Evolutionary conservation across 192 early-diverging fungal species (phyloP).

Genomic region (Gonapodya prolifera): DNA sequence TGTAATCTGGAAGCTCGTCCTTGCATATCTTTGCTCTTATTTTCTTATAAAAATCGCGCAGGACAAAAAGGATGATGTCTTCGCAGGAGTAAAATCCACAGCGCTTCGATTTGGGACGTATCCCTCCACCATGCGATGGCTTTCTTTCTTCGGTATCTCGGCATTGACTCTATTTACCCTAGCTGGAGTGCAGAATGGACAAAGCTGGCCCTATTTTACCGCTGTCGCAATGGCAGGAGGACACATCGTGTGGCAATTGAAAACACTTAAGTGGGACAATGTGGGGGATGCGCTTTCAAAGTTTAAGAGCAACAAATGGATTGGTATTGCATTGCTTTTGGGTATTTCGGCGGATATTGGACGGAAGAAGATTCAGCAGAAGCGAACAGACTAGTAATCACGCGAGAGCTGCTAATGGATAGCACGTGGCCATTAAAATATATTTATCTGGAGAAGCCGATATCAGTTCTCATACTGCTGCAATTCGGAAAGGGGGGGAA

Average conservation of each 20-base stretch:
- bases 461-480: too few relatives aligned
- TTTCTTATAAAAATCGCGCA: constrained; percentile 8
- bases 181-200: constrained; percentile 68
- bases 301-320: constrained; percentile 68
- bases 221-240: constrained; percentile 57
- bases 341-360: constrained; percentile 53
- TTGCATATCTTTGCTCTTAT: not conserved
- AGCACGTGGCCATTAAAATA: not conserved
- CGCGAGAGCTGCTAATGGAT: too few relatives aligned
- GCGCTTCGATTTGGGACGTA: constrained; percentile 71
- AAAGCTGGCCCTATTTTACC: constrained; percentile 57
- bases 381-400: too few relatives aligned
- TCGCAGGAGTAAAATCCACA: constrained; percentile 81
- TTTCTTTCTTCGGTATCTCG: constrained; percentile 57
- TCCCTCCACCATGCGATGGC: constrained; percentile 35
- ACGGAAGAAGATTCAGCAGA: not conserved
- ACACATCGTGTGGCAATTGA: constrained; percentile 74
- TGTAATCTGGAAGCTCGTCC: not conserved
- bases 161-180: constrained; percentile 54
- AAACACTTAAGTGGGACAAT: constrained; percentile 32
- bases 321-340: constrained; percentile 61
- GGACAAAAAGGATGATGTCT: constrained; percentile 83
- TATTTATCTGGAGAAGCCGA: not conserved
- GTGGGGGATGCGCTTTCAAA: constrained; percentile 23
- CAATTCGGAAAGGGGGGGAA: too few relatives aligned